Evolutionary conservation across 2,329 filamentous ascomycete genomes (phyloP), one percentile per base, ranked within the genome.

Genomic region (Fusarium sp.): DNA sequence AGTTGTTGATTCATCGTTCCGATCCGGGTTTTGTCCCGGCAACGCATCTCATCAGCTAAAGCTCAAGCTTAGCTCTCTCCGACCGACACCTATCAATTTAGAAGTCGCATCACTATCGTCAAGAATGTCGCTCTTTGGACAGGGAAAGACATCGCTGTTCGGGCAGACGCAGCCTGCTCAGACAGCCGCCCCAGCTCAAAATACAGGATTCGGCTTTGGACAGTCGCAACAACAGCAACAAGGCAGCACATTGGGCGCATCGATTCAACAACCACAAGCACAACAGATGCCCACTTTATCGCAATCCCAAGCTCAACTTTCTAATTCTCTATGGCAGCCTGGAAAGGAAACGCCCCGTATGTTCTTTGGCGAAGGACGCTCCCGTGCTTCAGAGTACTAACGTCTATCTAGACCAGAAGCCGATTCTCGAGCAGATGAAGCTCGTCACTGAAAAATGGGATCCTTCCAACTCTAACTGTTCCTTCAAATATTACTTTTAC

Each of bases 401-500:
- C 64, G 23, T 12, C 44, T 19, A 51, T 28, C 7, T 52, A 83
- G 81, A 82, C 72, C 90, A 94, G 77, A 93, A 93, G 78, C 88
- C 90, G 49, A 87, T 94, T 45, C 85, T 89, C 21, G 90, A 94
- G 60, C 92, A 95, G 78, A 92, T 94, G 78, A 84, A 86, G 65
- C 84, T 89, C 26, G 85, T 96, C 42, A 83, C 88, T 54, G 84
- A 88, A 64, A 94, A 94, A 81, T 96, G 93, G 93, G 85, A 92
- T 65, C 89, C 91, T 2, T 80, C 84, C 26, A 87, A 85, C 77
- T 85, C 88, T 23, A 89, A 88, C 76, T 94, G 91, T 74, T 88
- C 87, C 28, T 93, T 96, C 82, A 91, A 93, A 79, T 85, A 92
- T 76, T 95, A 95, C 83, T 93, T 96, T 79, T 97, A 96, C 85